Conservation (phyloP, 164 flowering plant genomes). For the Nelumbo lutea region DNA sequence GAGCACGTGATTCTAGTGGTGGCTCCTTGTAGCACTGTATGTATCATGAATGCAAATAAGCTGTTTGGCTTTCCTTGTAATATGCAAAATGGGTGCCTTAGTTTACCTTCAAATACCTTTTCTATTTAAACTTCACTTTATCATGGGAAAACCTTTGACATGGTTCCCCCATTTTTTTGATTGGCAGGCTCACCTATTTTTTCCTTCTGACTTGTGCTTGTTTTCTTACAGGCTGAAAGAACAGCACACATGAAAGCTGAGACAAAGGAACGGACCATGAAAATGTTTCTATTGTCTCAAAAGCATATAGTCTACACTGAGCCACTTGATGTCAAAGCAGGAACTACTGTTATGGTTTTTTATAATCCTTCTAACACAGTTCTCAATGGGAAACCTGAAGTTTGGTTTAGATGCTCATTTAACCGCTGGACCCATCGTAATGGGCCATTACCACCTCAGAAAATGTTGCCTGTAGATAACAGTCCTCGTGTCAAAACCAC, state of each 20-base stretch:
- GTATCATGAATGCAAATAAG: not conserved
- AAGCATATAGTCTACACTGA: slow-evolving; percentile 88
- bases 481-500: slow-evolving; percentile 62
- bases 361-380: slow-evolving; percentile 89
- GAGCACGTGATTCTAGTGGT: not conserved
- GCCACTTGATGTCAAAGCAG: slow-evolving; percentile 88
- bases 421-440: slow-evolving; percentile 84
- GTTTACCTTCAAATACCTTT: not conserved
- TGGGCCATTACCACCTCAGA: slow-evolving; percentile 83
- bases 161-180: not conserved
- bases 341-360: slow-evolving; percentile 54
- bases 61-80: not conserved
- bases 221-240: slow-evolving; percentile 59
- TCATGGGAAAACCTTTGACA: not conserved
- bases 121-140: not conserved
- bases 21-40: not conserved
- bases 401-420: slow-evolving; percentile 92
- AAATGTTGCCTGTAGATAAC: slow-evolving; percentile 64
- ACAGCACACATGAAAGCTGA: slow-evolving; percentile 79
- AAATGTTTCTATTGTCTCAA: slow-evolving; percentile 74
- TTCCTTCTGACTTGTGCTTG: slow-evolving; percentile 1
- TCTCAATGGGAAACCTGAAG: slow-evolving; percentile 81
- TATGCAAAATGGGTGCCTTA: not conserved
- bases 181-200: not conserved
- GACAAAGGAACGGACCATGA: slow-evolving; percentile 65